Percentiles rank a stretch among this genome's conserved stretches.
phyloP scores from a whole-genome alignment of 2,329 filamentous ascomycete species.

The Tolypocladium amazonense region DNA sequence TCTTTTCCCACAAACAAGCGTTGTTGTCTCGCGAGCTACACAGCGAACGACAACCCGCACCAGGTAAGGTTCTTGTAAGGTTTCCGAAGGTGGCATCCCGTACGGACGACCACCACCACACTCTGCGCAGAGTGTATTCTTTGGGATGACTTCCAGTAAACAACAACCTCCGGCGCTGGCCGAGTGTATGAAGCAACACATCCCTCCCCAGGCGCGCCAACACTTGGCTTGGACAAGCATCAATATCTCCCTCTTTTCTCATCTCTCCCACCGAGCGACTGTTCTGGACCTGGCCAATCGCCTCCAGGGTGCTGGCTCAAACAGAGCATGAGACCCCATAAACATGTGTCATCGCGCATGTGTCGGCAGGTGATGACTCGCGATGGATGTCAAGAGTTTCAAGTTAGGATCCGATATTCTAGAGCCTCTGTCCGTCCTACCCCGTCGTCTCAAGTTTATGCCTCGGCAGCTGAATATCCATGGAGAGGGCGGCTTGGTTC shows the following conservation, averaged over 20 bases:
- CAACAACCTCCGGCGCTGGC: not conserved
- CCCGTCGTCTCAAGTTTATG: not conserved
- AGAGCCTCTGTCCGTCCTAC: not conserved
- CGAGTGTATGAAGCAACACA: not conserved
- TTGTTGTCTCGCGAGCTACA: conserved; percentile 1
- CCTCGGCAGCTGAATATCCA: not conserved
- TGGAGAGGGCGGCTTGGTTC: not conserved
- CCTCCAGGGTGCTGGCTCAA: not conserved
- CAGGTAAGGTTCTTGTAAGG: not conserved
- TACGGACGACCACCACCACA: not conserved
- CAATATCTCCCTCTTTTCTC: not conserved
- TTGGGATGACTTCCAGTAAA: not conserved
- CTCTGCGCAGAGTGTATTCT: not conserved
- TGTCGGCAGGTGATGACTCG: not conserved
- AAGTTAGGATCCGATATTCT: not conserved
- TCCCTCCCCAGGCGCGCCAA: not conserved
- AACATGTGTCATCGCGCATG: not conserved
- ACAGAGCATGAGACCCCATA: not conserved
- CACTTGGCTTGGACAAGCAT: not conserved
- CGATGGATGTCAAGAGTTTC: not conserved
- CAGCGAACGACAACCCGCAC: not conserved
- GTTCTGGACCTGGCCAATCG: not conserved
- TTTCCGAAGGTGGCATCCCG: not conserved
- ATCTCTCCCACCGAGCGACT: not conserved
- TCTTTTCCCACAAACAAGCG: not conserved